Conservation (phyloP, 139 green algal species). For the Dunaliella sp. region DNA sequence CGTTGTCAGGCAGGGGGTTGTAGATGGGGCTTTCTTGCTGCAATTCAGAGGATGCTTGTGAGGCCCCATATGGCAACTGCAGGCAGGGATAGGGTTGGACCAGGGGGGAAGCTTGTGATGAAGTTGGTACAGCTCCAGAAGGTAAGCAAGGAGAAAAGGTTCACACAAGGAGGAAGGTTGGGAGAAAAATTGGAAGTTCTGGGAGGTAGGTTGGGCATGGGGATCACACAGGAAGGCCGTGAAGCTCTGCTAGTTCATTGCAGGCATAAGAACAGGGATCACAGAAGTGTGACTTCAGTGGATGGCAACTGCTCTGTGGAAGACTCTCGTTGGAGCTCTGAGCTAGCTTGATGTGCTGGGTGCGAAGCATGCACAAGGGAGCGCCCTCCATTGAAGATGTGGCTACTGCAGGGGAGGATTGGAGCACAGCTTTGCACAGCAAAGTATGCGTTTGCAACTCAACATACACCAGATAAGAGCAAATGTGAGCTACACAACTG, state of each 20-base stretch:
- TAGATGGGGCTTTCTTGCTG: neutral
- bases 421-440: no score
- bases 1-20: neutral
- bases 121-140: neutral
- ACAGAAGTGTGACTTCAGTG: no score
- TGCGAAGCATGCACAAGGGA: no score
- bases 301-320: no score
- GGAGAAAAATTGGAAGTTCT: neutral
- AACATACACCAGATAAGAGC: no score
- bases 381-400: no score
- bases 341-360: no score
- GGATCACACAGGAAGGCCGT: neutral
- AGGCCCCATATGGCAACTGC: neutral
- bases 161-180: neutral
- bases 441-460: no score
- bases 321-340: no score
- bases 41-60: neutral
- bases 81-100: neutral
- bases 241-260: neutral
- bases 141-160: neutral
- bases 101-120: neutral
- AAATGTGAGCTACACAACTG: no score
- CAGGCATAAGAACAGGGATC: neutral
- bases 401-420: no score
- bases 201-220: neutral